These are phyloP conservation scores for Aspergillus terreus DNA, from an alignment of 2,329 filamentous ascomycete genomes.

Conservation along the genomic window DNA sequence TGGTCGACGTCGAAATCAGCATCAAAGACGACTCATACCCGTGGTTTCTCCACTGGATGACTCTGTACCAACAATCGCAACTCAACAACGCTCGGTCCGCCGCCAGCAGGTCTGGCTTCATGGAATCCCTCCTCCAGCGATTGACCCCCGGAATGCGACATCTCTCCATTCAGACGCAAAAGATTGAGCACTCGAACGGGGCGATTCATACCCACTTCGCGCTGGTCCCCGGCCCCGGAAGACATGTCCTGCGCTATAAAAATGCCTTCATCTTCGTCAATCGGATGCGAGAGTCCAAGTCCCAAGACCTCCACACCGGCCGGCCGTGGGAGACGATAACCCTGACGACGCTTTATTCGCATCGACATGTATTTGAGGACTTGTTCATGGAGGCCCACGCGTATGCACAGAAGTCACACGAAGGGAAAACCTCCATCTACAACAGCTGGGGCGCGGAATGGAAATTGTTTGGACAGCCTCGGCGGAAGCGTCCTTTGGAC, in stretches of 20 bases:
- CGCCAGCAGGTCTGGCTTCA: constrained; percentile 37
- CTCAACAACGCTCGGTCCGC: constrained; percentile 51
- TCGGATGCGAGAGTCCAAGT: constrained; percentile 78
- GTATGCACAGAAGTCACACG: constrained; percentile 72
- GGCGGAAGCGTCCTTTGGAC: constrained; percentile 78
- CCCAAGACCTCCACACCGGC: constrained; percentile 73
- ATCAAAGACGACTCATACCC: constrained; percentile 89
- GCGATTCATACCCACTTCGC: constrained; percentile 76
- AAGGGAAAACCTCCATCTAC: constrained; percentile 92
- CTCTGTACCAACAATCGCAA: constrained; percentile 68
- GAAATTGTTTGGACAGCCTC: constrained; percentile 77
- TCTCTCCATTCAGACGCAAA: constrained; percentile 62
- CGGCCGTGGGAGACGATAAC: constrained; percentile 93
- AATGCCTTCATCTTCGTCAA: constrained; percentile 85
- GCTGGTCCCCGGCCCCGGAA: constrained; percentile 85
- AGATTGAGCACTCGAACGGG: constrained; percentile 61
- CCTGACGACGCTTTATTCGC: constrained; percentile 83
- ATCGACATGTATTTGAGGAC: constrained; percentile 84
- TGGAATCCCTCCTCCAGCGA: constrained; percentile 54
- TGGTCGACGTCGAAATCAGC: constrained; percentile 94
- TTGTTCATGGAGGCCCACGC: constrained; percentile 84
- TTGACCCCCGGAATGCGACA: constrained; percentile 61
- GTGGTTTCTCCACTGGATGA: constrained; percentile 94
- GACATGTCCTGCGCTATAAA: constrained; percentile 81
- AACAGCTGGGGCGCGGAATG: constrained; percentile 80